Base-by-base conservation (phyloP, 225 moss, liverwort and hornwort species). In the Thuidium tamariscinum region DNA sequence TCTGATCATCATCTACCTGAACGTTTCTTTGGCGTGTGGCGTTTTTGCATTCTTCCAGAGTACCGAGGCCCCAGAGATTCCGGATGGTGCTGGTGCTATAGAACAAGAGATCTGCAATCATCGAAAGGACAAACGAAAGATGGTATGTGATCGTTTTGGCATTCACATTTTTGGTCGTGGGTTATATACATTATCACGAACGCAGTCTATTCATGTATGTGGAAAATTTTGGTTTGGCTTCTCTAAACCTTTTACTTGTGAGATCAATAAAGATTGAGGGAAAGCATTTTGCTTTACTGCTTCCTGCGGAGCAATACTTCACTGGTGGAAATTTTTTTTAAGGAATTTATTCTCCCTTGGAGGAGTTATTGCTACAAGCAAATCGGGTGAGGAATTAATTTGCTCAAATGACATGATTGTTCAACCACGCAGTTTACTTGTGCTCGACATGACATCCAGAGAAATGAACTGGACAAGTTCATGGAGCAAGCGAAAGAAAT, bases 61-160 rank as follows among this genome's bases (percentile, higher is more conserved):
- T 97, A 98, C 61, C 85, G 98, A 98, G 85, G 88, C 80, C 23
- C 88, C 93, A 82, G 95, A 98, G 69, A 81, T 97, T 86, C 94
- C 91, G 32, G 92, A 95, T 64, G 93, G 93, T 75, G 95, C 94
- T 83, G 93, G 91, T 46, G 88, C 92, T 26, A 37, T 94, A 41
- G 98, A 95, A 87, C 91, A 95, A 86, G 97, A 97, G 90, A 82
- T 98, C 73, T 83, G 92, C 59, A 88, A 94, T 86, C 94, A 96
- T 54, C 91, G 98, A 79, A 92, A 83, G 52, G 95, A 97, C 86
- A 96, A 96, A 63, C 92, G 94, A 42, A 96, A 89, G 87, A 94
- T 96, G 98, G 97, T 95, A 78, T 48, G 84, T 77, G 64, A 71
- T 74, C 52, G 51, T 68, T 82, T 18, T 81, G 68, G 62, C 30